Conservation (phyloP, 306 rosid genomes). For the Gillenia trifoliata region DNA sequence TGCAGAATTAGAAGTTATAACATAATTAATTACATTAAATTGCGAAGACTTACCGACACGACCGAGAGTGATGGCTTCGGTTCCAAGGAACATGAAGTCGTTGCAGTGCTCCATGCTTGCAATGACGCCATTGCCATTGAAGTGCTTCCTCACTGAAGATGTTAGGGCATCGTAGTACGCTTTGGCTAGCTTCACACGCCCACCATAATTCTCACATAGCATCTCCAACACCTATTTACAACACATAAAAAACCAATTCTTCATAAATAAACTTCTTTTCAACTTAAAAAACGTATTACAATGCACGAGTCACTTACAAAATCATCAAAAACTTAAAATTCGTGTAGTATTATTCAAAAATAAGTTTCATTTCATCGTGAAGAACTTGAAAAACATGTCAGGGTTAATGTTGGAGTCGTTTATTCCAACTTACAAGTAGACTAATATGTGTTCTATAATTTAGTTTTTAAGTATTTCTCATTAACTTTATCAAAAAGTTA, state of each 20-base stretch:
- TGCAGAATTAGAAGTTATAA: not conserved
- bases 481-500: not conserved
- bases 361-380: too few relatives aligned
- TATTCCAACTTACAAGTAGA: too few relatives aligned
- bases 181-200: slow-evolving; percentile 81
- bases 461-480: too few relatives aligned
- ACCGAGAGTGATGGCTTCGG: slow-evolving; percentile 83
- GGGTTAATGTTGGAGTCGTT: too few relatives aligned
- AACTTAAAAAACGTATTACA: too few relatives aligned
- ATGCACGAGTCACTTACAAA: too few relatives aligned
- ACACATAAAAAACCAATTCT: too few relatives aligned
- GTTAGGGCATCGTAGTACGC: slow-evolving; percentile 86
- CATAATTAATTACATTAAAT: not conserved
- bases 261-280: too few relatives aligned
- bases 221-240: slow-evolving; percentile 62
- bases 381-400: too few relatives aligned
- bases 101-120: slow-evolving; percentile 99
- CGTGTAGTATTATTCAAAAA: too few relatives aligned
- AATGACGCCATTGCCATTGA: slow-evolving; percentile 87
- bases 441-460: too few relatives aligned
- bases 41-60: slow-evolving; percentile 67
- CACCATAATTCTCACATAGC: slow-evolving; percentile 88
- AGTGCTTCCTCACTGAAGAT: slow-evolving; percentile 69
- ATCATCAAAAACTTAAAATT: too few relatives aligned
- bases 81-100: slow-evolving; percentile 94